Evolutionary conservation across 192 early-diverging fungal species (phyloP).

Genomic region (Endogone sp.): DNA sequence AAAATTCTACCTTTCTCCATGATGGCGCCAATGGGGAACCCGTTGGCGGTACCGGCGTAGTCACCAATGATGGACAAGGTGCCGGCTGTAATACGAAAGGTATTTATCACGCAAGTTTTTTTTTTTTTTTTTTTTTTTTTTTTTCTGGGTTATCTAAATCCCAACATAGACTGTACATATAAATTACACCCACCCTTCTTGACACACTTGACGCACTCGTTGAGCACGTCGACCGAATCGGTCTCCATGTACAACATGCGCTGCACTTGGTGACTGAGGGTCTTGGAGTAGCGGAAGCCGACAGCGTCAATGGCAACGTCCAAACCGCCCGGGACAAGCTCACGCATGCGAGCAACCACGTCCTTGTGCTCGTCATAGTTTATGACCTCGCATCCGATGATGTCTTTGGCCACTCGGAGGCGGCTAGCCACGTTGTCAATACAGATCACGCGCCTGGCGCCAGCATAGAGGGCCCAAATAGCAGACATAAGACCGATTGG

Average conservation of each 20-base stretch:
- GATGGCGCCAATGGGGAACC: slow-evolving; percentile 16
- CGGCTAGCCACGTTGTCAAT: slow-evolving; percentile 36
- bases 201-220: slow-evolving; percentile 30
- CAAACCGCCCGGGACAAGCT: slow-evolving; percentile 35
- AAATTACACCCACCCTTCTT: slow-evolving; percentile 43
- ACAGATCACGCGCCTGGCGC: slow-evolving; percentile 28
- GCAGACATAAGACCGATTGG: slow-evolving; percentile 41
- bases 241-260: slow-evolving; percentile 43
- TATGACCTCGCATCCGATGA: slow-evolving; percentile 24
- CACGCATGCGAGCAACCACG: slow-evolving; percentile 23
- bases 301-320: slow-evolving; percentile 47
- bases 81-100: background rate
- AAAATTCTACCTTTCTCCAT: slow-evolving; percentile 17
- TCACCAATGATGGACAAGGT: slow-evolving; percentile 38
- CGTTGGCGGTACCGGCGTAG: slow-evolving; percentile 25
- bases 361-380: slow-evolving; percentile 23
- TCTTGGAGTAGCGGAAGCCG: slow-evolving; percentile 47
- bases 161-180: too few relatives aligned
- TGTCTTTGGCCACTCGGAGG: slow-evolving; percentile 18
- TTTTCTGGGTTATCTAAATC: too few relatives aligned
- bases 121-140: too few relatives aligned
- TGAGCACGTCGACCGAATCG: slow-evolving; percentile 40
- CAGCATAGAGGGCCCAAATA: slow-evolving; percentile 17
- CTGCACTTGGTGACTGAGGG: slow-evolving; percentile 33
- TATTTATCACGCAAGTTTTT: too few relatives aligned